Evolutionary conservation across 768 basidiomycete genomes (phyloP).

Genomic region (Boletus coccyginus): DNA sequence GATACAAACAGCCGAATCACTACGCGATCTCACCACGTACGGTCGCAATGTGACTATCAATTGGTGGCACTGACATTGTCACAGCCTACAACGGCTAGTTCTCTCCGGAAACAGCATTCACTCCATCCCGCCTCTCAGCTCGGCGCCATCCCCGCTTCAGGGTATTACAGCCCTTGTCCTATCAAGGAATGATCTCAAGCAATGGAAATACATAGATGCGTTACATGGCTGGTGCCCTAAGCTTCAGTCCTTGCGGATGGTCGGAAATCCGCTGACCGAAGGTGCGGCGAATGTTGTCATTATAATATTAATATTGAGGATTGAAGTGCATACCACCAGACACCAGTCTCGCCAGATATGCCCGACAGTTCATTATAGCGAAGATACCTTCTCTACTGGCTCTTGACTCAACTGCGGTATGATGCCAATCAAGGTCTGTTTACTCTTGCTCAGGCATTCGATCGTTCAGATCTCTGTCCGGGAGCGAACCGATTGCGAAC

Average conservation of each 20-base stretch:
- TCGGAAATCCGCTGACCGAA: conserved; percentile 62
- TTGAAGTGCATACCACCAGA: conserved; percentile 27
- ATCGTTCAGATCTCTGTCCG: conserved; percentile 55
- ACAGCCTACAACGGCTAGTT: conserved; percentile 61
- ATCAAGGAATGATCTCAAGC: conserved; percentile 53
- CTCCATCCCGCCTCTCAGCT: conserved; percentile 39
- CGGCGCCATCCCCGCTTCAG: conserved; percentile 25
- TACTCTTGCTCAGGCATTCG: conserved; percentile 8
- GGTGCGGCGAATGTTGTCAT: conserved; percentile 34
- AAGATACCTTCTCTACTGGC: conserved; percentile 57
- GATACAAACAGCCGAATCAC: conserved; percentile 44
- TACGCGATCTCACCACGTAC: conserved; percentile 48
- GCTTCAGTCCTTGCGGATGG: conserved; percentile 58
- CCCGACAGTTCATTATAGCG: conserved; percentile 64
- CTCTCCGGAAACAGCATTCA: conserved; percentile 61
- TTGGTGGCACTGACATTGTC: conserved; percentile 5
- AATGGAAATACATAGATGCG: conserved; percentile 65
- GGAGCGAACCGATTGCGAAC: conserved; percentile 78
- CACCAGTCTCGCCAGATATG: conserved; percentile 34
- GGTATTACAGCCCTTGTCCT: conserved; percentile 59
- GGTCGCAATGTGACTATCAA: not conserved
- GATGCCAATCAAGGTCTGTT: conserved; percentile 21
- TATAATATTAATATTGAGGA: conserved; percentile 1
- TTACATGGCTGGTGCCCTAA: conserved; percentile 67
- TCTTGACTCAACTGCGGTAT: conserved; percentile 65